Evolutionary conservation across 1,139 yeast genomes (phyloP).

Genomic region (Lizanozyma gosingica): DNA sequence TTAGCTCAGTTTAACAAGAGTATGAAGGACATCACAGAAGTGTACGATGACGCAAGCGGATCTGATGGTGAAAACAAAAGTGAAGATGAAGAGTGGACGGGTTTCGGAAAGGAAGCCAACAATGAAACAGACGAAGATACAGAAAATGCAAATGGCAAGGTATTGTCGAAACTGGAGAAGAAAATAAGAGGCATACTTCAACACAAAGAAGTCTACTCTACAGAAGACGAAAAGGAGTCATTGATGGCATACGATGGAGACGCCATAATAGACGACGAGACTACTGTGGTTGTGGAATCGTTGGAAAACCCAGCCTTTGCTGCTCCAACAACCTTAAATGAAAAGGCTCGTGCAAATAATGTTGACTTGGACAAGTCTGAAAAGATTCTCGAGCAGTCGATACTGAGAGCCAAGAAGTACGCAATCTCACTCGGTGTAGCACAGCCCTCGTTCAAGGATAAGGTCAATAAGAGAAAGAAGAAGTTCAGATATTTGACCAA

Average conservation of each 20-base stretch:
- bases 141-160: constrained; percentile 2
- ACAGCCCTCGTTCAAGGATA: constrained; percentile 25
- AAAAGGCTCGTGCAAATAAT: constrained; percentile 51
- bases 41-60: constrained; percentile 24
- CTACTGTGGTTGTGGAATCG: constrained; percentile 55
- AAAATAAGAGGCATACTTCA: constrained; percentile 30
- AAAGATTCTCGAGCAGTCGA: constrained; percentile 53
- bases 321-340: constrained; percentile 35
- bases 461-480: constrained; percentile 49
- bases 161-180: background rate
- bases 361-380: constrained; percentile 55
- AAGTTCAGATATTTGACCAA: constrained; percentile 82
- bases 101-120: constrained; percentile 14
- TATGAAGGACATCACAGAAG: constrained; percentile 34
- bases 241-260: too few species aligned
- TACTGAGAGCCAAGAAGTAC: constrained; percentile 63
- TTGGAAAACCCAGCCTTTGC: constrained; percentile 38
- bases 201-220: constrained; percentile 34
- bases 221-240: constrained; percentile 37
- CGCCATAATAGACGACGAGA: constrained; percentile 43
- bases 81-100: constrained; percentile 21
- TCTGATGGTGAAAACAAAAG: constrained; percentile 17
- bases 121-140: constrained; percentile 6
- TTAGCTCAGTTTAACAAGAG: constrained; percentile 50
- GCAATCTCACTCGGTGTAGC: constrained; percentile 54